Percentiles rank a stretch among this genome's conserved stretches.
Evolutionary conservation across 345 rosid species (phyloP).

Genomic region (Lenwebbia sp.): DNA sequence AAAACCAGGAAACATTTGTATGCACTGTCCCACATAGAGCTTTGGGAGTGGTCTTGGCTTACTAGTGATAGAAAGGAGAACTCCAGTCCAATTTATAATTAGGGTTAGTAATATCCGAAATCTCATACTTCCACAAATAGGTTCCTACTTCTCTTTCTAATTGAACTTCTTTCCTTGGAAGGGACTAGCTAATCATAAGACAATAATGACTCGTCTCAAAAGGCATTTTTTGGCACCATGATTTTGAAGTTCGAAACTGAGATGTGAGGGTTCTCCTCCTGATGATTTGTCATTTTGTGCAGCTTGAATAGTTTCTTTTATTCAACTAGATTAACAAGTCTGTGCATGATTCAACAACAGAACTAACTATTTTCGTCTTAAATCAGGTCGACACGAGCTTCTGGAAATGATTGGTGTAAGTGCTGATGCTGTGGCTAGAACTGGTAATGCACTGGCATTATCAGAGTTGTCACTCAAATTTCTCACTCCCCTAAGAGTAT

Average conservation of each 20-base stretch:
- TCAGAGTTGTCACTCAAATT: conserved; percentile 72
- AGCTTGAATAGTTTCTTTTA: not conserved
- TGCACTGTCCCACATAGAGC: not conserved
- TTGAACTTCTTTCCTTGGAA: not conserved
- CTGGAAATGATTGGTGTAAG: conserved; percentile 55
- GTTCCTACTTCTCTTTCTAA: not conserved
- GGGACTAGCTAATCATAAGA: not conserved
- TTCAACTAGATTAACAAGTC: not conserved
- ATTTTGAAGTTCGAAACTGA: not conserved
- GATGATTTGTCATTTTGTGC: not conserved
- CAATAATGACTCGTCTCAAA: not conserved
- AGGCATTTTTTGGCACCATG: not conserved
- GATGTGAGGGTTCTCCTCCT: not conserved
- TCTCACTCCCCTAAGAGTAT: conserved; percentile 67
- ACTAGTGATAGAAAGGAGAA: not conserved
- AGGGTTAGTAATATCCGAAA: not conserved
- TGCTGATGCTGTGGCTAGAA: conserved; percentile 66
- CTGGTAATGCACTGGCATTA: conserved; percentile 56
- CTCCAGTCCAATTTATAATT: not conserved
- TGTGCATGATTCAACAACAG: not conserved
- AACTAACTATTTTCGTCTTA: not conserved
- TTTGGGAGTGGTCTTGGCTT: not conserved
- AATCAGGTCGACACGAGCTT: conserved; percentile 70
- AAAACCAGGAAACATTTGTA: not conserved
- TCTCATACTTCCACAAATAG: not conserved